phyloP scores from a whole-genome alignment of 2,329 filamentous ascomycete genomes.

The Hortaea sp. region DNA sequence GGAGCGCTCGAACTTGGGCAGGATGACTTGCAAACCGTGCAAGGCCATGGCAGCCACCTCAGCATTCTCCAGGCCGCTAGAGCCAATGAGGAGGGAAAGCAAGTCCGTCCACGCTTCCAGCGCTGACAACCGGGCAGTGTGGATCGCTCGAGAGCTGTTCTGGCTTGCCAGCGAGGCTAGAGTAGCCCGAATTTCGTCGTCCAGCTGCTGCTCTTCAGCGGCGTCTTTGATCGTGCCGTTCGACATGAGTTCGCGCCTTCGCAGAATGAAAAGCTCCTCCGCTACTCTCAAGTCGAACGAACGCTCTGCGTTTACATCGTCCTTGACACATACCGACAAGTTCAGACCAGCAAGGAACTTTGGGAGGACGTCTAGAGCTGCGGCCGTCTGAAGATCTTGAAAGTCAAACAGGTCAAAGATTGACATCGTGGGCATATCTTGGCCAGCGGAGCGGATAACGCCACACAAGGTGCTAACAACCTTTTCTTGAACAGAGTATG shows the following conservation, averaged over 20 bases:
- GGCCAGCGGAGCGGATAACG: slow-evolving; percentile 56
- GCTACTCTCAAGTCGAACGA: slow-evolving; percentile 63
- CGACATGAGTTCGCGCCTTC: slow-evolving; percentile 51
- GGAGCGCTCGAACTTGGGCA: slow-evolving; percentile 76
- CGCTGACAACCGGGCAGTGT: slow-evolving; percentile 50
- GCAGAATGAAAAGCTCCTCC: slow-evolving; percentile 62
- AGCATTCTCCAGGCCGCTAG: slow-evolving; percentile 64
- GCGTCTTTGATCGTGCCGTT: slow-evolving; percentile 24
- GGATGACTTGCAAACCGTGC: slow-evolving; percentile 74
- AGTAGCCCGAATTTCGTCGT: slow-evolving; percentile 51
- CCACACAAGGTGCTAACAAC: slow-evolving; percentile 62
- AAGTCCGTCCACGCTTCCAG: slow-evolving; percentile 78
- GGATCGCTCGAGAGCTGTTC: slow-evolving; percentile 53
- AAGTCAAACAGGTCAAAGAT: slow-evolving; percentile 95
- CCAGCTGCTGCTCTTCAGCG: slow-evolving; percentile 32
- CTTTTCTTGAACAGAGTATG: slow-evolving; percentile 43
- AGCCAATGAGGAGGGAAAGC: slow-evolving; percentile 71
- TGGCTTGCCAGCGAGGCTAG: slow-evolving; percentile 51
- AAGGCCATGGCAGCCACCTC: slow-evolving; percentile 78
- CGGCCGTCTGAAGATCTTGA: slow-evolving; percentile 52
- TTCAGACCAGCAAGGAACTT: slow-evolving; percentile 57
- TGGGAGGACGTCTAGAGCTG: slow-evolving; percentile 40
- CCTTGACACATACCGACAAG: slow-evolving; percentile 53
- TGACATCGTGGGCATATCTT: slow-evolving; percentile 58
- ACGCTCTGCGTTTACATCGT: slow-evolving; percentile 45